Evolutionary conservation across 306 rosid genomes (phyloP).

Genomic region (Erythrophleum fordii): DNA sequence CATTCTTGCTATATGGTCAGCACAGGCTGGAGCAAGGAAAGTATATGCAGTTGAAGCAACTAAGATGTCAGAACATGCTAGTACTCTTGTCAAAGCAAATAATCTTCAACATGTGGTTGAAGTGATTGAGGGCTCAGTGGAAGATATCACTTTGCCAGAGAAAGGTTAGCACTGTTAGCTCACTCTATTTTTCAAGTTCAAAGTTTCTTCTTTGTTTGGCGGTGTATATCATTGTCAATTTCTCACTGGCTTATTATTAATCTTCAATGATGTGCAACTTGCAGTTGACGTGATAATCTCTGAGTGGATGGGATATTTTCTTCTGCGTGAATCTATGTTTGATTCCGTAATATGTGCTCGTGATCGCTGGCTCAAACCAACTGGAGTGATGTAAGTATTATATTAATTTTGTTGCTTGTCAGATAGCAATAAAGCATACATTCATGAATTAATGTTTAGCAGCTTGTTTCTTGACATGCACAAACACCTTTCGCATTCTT

Average conservation of each 20-base stretch:
- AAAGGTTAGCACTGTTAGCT: slow-evolving; percentile 62
- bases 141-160: slow-evolving; percentile 89
- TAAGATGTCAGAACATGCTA: slow-evolving; percentile 93
- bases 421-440: background rate
- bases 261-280: slow-evolving; percentile 32
- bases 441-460: slow-evolving; percentile 13
- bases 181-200: background rate
- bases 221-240: background rate
- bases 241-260: slow-evolving; percentile 19
- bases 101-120: slow-evolving; percentile 71
- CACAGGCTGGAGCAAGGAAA: slow-evolving; percentile 97
- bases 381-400: slow-evolving; percentile 83
- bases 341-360: slow-evolving; percentile 99
- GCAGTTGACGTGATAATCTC: slow-evolving; percentile 97
- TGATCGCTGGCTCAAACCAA: slow-evolving; percentile 97
- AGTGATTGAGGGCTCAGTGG: slow-evolving; percentile 90
- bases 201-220: slow-evolving; percentile 6
- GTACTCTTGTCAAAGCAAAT: slow-evolving; percentile 77
- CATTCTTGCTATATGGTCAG: slow-evolving; percentile 98
- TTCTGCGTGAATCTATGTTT: slow-evolving; percentile 97
- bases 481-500: slow-evolving; percentile 1
- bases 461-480: slow-evolving; percentile 29
- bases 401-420: background rate
- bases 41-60: slow-evolving; percentile 99
- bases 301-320: slow-evolving; percentile 99